phyloP scores from a whole-genome alignment of 1,139 yeast genomes.

The Debaryomyces psychrophilus region DNA sequence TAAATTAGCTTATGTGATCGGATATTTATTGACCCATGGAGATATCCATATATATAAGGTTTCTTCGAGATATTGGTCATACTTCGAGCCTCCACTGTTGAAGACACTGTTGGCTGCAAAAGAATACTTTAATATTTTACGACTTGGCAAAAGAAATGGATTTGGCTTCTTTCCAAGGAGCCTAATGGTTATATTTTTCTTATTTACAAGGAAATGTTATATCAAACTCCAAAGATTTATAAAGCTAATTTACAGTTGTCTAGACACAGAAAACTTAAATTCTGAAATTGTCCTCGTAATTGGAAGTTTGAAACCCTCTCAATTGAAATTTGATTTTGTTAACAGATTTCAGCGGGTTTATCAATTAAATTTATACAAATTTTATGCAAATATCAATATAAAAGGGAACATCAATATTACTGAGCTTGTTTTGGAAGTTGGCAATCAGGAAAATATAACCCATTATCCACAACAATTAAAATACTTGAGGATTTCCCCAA shows the following conservation, averaged over 20 bases:
- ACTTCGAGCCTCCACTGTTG: slow-evolving; percentile 2
- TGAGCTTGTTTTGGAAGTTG: neutral
- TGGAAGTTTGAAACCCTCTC: neutral
- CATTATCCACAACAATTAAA: slow-evolving; percentile 1
- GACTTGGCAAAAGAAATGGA: slow-evolving; percentile 1
- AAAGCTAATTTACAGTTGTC: neutral
- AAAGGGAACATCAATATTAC: neutral
- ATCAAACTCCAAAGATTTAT: neutral
- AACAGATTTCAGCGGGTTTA: neutral
- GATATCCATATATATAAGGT: slow-evolving; percentile 5
- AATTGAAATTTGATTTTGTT: neutral
- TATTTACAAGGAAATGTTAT: slow-evolving; percentile 4
- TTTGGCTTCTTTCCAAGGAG: slow-evolving; percentile 3
- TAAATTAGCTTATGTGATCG: slow-evolving; percentile 4
- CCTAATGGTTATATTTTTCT: slow-evolving; percentile 2
- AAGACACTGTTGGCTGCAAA: slow-evolving; percentile 6
- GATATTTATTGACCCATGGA: slow-evolving; percentile 2
- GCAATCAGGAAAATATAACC: neutral
- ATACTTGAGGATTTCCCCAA: slow-evolving; percentile 1
- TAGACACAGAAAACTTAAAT: neutral
- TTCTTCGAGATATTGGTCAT: slow-evolving; percentile 1
- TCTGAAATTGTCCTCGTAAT: slow-evolving; percentile 6
- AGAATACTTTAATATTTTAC: slow-evolving; percentile 4
- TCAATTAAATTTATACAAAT: slow-evolving; percentile 2
- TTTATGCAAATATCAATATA: neutral